phyloP scores from a whole-genome alignment of 2,329 filamentous ascomycete genomes.

The Ceratocystis cubensis region DNA sequence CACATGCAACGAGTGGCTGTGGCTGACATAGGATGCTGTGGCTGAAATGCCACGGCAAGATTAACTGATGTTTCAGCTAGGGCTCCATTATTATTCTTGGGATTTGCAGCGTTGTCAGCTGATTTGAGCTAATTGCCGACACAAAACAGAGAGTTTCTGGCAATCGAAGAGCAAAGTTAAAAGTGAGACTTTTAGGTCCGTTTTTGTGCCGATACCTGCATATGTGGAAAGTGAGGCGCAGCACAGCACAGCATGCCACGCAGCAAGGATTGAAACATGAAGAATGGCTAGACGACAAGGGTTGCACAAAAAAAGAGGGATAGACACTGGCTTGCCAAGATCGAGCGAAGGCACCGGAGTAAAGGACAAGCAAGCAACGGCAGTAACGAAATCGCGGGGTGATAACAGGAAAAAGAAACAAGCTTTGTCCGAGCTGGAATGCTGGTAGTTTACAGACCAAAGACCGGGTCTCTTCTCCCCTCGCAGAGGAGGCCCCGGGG shows the following conservation, averaged over 20 bases:
- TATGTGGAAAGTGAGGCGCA: conserved; percentile 6
- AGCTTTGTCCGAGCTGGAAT: too few species aligned
- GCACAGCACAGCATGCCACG: background rate
- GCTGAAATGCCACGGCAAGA: background rate
- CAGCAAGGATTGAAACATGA: background rate
- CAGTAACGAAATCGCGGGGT: too few species aligned
- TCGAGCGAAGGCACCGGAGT: too few species aligned
- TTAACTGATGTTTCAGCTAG: background rate
- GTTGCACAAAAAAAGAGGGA: background rate
- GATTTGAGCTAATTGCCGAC: background rate
- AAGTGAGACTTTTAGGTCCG: too few species aligned
- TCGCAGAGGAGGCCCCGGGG: background rate
- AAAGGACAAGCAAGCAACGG: too few species aligned
- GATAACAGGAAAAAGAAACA: background rate
- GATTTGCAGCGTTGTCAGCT: background rate
- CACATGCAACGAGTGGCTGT: background rate
- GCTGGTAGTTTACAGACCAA: background rate
- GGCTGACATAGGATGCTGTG: background rate
- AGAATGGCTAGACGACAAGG: background rate
- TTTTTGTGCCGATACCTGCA: background rate
- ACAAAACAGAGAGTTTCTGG: too few species aligned
- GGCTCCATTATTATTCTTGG: background rate
- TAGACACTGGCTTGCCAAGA: too few species aligned
- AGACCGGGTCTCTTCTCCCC: background rate
- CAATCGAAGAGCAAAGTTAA: too few species aligned